These are phyloP conservation scores for Singerocomus inundabilis DNA, from an alignment of 1,284 basidiomycete species.

Conservation along the genomic window DNA sequence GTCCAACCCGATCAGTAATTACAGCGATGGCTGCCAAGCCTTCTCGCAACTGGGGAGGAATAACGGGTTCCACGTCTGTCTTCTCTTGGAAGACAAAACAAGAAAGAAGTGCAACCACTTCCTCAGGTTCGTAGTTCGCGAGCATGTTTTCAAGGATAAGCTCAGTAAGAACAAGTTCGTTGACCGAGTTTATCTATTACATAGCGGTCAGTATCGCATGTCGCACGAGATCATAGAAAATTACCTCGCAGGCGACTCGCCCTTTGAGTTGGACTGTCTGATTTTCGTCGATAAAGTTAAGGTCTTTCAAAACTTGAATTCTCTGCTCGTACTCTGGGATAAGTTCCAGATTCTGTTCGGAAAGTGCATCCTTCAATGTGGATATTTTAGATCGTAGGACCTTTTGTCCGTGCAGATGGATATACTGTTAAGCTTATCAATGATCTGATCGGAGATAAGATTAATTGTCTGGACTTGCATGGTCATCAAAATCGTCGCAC, in stretches of 20 bases:
- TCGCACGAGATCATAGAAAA: constrained; percentile 10
- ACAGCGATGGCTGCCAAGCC: constrained; percentile 78
- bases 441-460: background rate
- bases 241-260: constrained; percentile 94
- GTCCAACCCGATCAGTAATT: constrained; percentile 82
- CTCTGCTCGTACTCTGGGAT: constrained; percentile 97
- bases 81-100: constrained; percentile 99
- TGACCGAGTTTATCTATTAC: constrained; percentile 90
- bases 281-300: constrained; percentile 92
- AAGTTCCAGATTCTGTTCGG: constrained; percentile 95
- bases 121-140: constrained; percentile 87
- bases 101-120: constrained; percentile 95
- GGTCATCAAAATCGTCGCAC: constrained; percentile 62
- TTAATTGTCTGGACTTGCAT: constrained; percentile 24
- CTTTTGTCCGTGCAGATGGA: constrained; percentile 72
- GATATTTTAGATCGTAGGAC: constrained; percentile 72
- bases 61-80: constrained; percentile 80
- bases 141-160: constrained; percentile 96
- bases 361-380: constrained; percentile 75
- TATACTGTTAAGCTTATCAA: constrained; percentile 56
- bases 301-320: constrained; percentile 85
- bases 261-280: constrained; percentile 95
- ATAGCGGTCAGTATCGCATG: constrained; percentile 68
- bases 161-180: constrained; percentile 94
- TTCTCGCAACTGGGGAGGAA: constrained; percentile 75